Evolutionary conservation across 2,329 filamentous ascomycete genomes (phyloP).

Genomic region (Stachybotrys chartarum): DNA sequence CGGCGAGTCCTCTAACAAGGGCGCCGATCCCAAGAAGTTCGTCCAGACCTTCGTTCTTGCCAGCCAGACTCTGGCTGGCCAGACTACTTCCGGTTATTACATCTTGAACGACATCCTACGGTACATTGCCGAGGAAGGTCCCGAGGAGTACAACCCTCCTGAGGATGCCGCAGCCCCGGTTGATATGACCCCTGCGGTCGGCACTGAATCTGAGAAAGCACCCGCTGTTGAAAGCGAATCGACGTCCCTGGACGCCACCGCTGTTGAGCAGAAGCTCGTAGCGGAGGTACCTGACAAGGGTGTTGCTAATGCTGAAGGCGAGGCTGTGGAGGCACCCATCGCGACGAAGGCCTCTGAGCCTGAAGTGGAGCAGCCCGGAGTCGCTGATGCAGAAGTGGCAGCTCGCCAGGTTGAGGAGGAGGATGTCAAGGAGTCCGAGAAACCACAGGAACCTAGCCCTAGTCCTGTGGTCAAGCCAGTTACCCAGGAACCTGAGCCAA

Average conservation of each 20-base stretch:
- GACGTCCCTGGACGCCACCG: conserved; percentile 34
- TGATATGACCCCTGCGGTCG: conserved; percentile 18
- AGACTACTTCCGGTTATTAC: conserved; percentile 87
- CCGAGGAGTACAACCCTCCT: conserved; percentile 52
- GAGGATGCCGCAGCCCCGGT: conserved; percentile 21
- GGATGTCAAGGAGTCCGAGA: conserved; percentile 50
- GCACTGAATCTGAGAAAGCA: conserved; percentile 19
- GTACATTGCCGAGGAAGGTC: conserved; percentile 78
- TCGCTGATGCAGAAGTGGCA: conserved; percentile 40
- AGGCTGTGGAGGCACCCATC: conserved; percentile 22
- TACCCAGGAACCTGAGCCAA: conserved; percentile 40
- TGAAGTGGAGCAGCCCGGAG: not conserved
- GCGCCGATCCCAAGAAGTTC: conserved; percentile 86
- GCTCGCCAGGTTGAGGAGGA: conserved; percentile 48
- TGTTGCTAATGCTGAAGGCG: conserved; percentile 22
- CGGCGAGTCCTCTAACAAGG: conserved; percentile 94
- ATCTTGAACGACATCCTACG: conserved; percentile 97
- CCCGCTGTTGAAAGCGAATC: conserved; percentile 18
- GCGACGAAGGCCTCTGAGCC: conserved; percentile 25
- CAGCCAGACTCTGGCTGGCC: conserved; percentile 87
- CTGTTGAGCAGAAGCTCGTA: conserved; percentile 70
- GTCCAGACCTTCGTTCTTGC: conserved; percentile 97
- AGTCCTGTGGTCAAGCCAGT: conserved; percentile 44
- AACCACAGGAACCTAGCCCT: conserved; percentile 57
- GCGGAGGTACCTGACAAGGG: conserved; percentile 31